phyloP scores from a whole-genome alignment of 2,329 filamentous ascomycete species.

The Coleophoma cylindrospora region DNA sequence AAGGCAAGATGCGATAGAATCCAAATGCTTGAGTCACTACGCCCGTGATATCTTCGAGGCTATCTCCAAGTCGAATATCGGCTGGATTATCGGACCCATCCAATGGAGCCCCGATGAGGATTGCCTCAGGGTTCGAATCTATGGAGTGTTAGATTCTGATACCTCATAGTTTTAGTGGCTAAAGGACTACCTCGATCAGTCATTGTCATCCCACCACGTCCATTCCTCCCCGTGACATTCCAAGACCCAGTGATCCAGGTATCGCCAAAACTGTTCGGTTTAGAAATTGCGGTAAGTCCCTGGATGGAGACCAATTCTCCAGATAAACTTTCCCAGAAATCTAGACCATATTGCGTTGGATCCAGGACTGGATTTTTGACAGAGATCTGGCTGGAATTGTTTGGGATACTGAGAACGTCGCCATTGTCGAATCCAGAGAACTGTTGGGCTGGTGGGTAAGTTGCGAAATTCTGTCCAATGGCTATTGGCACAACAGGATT shows the following conservation, averaged over 20 bases:
- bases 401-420: conserved; percentile 60
- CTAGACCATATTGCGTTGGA: conserved; percentile 58
- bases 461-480: conserved; percentile 50
- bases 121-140: conserved; percentile 67
- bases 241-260: conserved; percentile 66
- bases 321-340: conserved; percentile 68
- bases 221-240: conserved; percentile 57
- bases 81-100: conserved; percentile 58
- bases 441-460: conserved; percentile 53
- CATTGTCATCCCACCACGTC: conserved; percentile 60
- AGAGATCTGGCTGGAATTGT: conserved; percentile 53
- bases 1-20: conserved; percentile 64
- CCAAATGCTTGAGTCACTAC: conserved; percentile 61
- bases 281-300: conserved; percentile 49
- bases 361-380: conserved; percentile 54
- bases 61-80: conserved; percentile 59
- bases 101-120: conserved; percentile 59
- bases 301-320: conserved; percentile 64
- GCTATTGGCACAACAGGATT: conserved; percentile 52
- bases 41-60: conserved; percentile 62
- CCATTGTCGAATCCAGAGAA: conserved; percentile 60
- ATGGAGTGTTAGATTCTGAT: conserved; percentile 1
- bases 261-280: conserved; percentile 61
- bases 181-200: conserved; percentile 40
- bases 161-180: background rate